Evolutionary conservation across 208 protist species (phyloP), one percentile per base, ranked within the genome.

Genomic region (Crithidia fasciculata): DNA sequence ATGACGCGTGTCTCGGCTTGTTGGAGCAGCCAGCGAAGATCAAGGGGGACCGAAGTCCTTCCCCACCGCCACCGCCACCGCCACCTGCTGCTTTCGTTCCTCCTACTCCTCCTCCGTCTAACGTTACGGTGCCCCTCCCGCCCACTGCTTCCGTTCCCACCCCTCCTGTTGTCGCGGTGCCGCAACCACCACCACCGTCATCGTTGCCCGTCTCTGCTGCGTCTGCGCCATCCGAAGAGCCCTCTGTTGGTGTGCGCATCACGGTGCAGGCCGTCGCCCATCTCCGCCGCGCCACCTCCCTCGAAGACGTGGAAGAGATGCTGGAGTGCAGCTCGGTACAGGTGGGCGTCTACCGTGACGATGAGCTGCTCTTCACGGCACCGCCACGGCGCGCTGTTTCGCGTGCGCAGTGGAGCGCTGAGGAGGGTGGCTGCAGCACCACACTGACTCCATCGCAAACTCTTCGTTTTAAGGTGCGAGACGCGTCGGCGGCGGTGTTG

Each of bases 301-400:
- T 68, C 6, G 64, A 72, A 0, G 71, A 65, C 47, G 83, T 93
- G 55, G 82, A 87, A 47, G 81, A 67, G 4, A 39, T 93, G 19
- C 50, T 72, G 2, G 70, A 74, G 19, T 52, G 72, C 18, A 84
- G 79, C 47, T 62, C 78, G 40, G 83, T 86, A 45, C 83, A 76
- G n/a, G 88, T 96, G 55, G 49, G 72, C 41, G 83, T 93, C 7
- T 84, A 72, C 74, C 57, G 91, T 8, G 87, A 76, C 3, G 81
- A 76, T 16, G 40, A 80, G 37, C 63, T 71, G 16, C 69, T 86
- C 4, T 85, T 87, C 41, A 85, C 82, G 8, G 58, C 81, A 16
- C 81, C 88, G 54, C 60, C 72, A 59, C 58, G 78, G 44, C 54
- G 43, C 19, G 74, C 77, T 39, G 52, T 77, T 18, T 49, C 76